These are phyloP conservation scores for Periconia sp. DNA, from an alignment of 2,329 filamentous ascomycete genomes.

Conservation along the genomic window DNA sequence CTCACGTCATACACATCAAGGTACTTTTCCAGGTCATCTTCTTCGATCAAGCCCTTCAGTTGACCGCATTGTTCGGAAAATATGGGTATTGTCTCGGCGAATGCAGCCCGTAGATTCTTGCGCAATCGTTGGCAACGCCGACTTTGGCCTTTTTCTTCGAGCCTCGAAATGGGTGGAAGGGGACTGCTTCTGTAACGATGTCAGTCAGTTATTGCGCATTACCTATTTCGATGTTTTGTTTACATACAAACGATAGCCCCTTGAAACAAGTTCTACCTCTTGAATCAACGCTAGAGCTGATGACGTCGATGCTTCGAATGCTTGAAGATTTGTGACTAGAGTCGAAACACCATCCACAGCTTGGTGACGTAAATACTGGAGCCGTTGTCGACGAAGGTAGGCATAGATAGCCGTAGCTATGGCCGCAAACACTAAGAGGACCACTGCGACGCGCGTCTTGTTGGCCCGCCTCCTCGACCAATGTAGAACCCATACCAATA, in stretches of 20 bases:
- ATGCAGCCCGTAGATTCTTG: conserved; percentile 69
- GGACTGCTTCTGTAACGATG: conserved; percentile 70
- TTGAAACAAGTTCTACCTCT: conserved; percentile 92
- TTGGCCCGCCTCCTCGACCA: conserved; percentile 65
- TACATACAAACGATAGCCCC: conserved; percentile 80
- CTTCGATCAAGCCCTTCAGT: conserved; percentile 73
- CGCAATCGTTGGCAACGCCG: conserved; percentile 81
- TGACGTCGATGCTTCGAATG: conserved; percentile 75
- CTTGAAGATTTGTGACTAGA: conserved; percentile 74
- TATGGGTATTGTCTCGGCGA: conserved; percentile 69
- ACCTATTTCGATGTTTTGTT: conserved; percentile 8
- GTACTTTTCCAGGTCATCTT: conserved; percentile 85
- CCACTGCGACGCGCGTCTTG: conserved; percentile 54
- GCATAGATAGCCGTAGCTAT: conserved; percentile 65
- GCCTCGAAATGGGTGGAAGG: conserved; percentile 84
- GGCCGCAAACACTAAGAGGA: conserved; percentile 54
- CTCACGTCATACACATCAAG: conserved; percentile 67
- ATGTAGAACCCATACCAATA: conserved; percentile 67
- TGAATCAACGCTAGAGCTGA: conserved; percentile 82
- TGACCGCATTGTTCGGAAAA: conserved; percentile 70
- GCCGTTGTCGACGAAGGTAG: conserved; percentile 77
- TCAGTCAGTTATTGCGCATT: conserved; percentile 24
- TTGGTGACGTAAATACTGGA: conserved; percentile 75
- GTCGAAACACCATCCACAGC: conserved; percentile 68
- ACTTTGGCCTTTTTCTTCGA: conserved; percentile 80